Base-by-base conservation (phyloP, 805 yeast genomes). In the Debaryomyces prosopidis region DNA sequence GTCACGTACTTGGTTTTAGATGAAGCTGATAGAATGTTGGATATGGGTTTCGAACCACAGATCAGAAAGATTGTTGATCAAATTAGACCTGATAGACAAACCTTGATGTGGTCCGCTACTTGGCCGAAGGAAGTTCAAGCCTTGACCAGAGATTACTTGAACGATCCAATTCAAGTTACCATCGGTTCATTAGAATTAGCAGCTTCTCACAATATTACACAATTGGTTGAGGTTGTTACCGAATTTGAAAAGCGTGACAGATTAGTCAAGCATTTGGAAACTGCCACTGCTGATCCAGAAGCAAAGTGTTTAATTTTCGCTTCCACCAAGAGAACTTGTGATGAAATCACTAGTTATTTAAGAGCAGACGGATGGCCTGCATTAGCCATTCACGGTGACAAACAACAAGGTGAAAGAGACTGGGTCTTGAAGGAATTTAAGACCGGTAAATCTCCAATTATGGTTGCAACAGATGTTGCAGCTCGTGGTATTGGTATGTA, bases 1-100 rank as follows among this genome's bases (percentile, higher is more conserved):
- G 97, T 94, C 52, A 94, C 98, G 43, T 94, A 94, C 74, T 80
- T 94, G 68, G 98, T 94, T 51, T 80, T 94, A 62, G 99, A 94
- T 73, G 99, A 94, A 82, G 99, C 99, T 63, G 99, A 94, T 75
- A 88, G 99, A 80, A 94, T 94, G 99, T 83, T 94, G 75, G 99
- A 94, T 78, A 94, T 94, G 99, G 99, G 99, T 70, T 94, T 94
- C 71, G 99, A 94, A 79, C 98, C 98, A 57, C 98, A 92, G 81
- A 94, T 94, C 71, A 85, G 99, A 80, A 92, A 92, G 76, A 94
- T 94, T 71, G 92, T 94, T 57, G 91, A 86, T 60, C 98, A 92
- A 80, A 94, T 94, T 68, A 88, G 99, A 78, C 99, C 99, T 51
- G 99, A 94, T 71, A 90, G 98, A 80, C 99, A 94, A 77, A 94